phyloP scores from a whole-genome alignment of 805 yeast genomes.

The Groenewaldozyma salmanticensis region DNA sequence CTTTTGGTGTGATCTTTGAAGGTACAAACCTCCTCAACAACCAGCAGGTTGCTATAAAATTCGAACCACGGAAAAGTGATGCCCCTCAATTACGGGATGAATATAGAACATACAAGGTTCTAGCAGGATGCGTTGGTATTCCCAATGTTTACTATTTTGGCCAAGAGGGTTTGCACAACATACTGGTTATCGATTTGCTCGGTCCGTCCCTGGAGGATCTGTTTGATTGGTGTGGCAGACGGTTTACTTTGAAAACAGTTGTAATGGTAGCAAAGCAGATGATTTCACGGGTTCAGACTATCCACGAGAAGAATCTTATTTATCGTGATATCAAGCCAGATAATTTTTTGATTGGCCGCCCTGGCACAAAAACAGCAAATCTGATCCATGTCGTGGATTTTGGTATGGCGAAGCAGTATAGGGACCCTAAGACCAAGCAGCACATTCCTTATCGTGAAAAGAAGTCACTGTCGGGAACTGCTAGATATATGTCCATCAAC shows the following conservation, averaged over 20 bases:
- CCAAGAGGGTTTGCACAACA: constrained; percentile 95
- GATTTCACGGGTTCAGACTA: constrained; percentile 75
- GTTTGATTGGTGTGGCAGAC: constrained; percentile 97
- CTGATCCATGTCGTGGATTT: constrained; percentile 86
- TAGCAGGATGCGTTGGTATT: constrained; percentile 73
- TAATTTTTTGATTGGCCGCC: constrained; percentile 88
- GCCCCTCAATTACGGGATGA: constrained; percentile 97
- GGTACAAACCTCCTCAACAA: constrained; percentile 89
- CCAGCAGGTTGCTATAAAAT: constrained; percentile 90
- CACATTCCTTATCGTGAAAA: constrained; percentile 97
- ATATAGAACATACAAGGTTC: constrained; percentile 85
- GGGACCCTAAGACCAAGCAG: constrained; percentile 91
- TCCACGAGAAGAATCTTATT: constrained; percentile 84
- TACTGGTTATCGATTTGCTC: constrained; percentile 82
- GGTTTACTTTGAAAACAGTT: constrained; percentile 78
- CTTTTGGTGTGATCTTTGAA: constrained; percentile 95
- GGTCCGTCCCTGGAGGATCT: constrained; percentile 95
- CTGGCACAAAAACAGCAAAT: constrained; percentile 74
- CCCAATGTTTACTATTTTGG: constrained; percentile 98
- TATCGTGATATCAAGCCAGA: constrained; percentile 98
- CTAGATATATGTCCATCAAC: constrained; percentile 96
- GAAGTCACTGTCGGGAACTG: constrained; percentile 93
- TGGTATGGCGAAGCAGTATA: constrained; percentile 97
- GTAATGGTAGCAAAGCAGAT: constrained; percentile 92
- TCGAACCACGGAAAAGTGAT: constrained; percentile 89